phyloP scores from a whole-genome alignment of 768 basidiomycete genomes.

The Auriculariales sp. region DNA sequence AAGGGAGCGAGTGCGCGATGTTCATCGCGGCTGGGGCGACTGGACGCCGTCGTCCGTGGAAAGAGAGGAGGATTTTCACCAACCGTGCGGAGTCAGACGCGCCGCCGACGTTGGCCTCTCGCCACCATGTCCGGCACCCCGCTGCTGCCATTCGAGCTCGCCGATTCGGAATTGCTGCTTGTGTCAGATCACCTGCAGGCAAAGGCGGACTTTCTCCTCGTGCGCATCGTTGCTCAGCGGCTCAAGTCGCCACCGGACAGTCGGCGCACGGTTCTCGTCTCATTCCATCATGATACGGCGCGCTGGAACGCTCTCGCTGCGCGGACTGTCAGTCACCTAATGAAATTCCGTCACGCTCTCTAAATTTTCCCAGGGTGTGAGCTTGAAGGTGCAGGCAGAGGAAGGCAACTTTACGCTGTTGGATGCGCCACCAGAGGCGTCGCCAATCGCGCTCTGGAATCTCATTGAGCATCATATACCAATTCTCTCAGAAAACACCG shows the following conservation, averaged over 20 bases:
- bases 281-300: slow-evolving; percentile 38
- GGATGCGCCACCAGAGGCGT: background rate
- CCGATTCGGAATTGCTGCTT: slow-evolving; percentile 23
- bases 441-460: background rate
- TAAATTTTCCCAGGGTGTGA: background rate
- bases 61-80: no score
- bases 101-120: no score
- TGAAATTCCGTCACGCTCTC: background rate
- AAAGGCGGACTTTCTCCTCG: slow-evolving; percentile 60
- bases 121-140: background rate
- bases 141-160: background rate
- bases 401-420: background rate
- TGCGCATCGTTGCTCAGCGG: slow-evolving; percentile 34
- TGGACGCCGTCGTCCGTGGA: no score
- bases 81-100: no score
- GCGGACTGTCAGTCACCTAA: slow-evolving; percentile 37
- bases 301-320: slow-evolving; percentile 51
- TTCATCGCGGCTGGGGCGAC: slow-evolving; percentile 66
- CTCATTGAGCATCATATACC: background rate
- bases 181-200: slow-evolving; percentile 59
- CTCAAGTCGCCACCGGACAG: slow-evolving; percentile 27
- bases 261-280: slow-evolving; percentile 30
- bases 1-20: slow-evolving; percentile 78
- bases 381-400: background rate
- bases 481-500: background rate